A percentile compares a stretch with the other conserved stretches of the same genome.
Conservation (phyloP, 2,329 filamentous ascomycete genomes). For the Venturia aucupariae region DNA sequence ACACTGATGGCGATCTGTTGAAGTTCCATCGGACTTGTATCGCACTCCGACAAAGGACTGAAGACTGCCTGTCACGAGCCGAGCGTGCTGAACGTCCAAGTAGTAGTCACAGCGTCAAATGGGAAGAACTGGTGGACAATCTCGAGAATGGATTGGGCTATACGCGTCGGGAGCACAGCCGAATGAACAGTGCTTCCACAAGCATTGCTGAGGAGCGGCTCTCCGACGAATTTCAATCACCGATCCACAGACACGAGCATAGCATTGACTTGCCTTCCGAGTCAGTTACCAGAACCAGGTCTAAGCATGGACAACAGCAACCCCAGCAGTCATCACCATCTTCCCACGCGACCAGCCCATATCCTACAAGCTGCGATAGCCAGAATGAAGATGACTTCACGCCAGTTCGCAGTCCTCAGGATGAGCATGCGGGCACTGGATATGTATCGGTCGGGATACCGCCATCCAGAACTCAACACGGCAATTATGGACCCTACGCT, state of each 20-base stretch:
- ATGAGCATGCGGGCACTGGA: not conserved
- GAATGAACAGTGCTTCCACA: constrained; percentile 8
- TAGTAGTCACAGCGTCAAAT: constrained; percentile 39
- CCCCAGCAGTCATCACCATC: constrained; percentile 8
- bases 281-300: constrained; percentile 1
- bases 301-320: not conserved
- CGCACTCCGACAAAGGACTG: constrained; percentile 38
- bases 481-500: not conserved
- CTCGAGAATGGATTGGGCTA: constrained; percentile 9
- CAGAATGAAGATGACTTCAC: constrained; percentile 2
- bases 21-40: constrained; percentile 42
- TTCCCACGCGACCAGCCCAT: constrained; percentile 1
- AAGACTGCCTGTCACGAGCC: constrained; percentile 41
- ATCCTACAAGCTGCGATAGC: constrained; percentile 9
- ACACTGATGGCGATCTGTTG: constrained; percentile 37
- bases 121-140: constrained; percentile 37
- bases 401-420: not conserved
- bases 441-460: not conserved
- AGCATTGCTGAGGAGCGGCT: not conserved
- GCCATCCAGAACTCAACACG: not conserved
- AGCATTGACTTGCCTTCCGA: not conserved
- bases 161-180: constrained; percentile 5
- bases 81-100: constrained; percentile 44
- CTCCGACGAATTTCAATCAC: not conserved
- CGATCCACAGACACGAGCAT: not conserved